Conservation (phyloP, 2,329 filamentous ascomycete genomes). For the Scorias spongiosa region DNA sequence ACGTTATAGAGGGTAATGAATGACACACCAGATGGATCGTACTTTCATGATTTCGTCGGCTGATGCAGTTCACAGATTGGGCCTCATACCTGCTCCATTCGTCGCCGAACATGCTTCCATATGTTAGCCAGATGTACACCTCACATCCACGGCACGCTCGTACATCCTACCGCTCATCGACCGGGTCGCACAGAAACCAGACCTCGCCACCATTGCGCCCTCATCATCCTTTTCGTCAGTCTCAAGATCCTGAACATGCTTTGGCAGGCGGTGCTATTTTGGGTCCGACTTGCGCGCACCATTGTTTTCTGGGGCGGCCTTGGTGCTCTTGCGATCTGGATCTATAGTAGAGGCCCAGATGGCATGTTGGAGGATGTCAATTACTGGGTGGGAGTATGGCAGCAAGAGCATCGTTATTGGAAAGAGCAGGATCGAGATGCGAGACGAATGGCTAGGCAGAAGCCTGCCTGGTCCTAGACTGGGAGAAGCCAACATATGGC, state of each 20-base stretch:
- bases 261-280: constrained; percentile 58
- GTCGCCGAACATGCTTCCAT: constrained; percentile 4
- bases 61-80: constrained; percentile 2
- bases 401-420: constrained; percentile 23
- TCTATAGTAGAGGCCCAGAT: constrained; percentile 47
- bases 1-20: background rate
- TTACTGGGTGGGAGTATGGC: constrained; percentile 23
- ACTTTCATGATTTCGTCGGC: no score
- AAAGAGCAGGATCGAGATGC: constrained; percentile 17
- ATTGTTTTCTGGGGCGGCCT: constrained; percentile 51
- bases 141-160: constrained; percentile 10
- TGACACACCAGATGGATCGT: no score
- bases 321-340: constrained; percentile 37
- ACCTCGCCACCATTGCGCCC: constrained; percentile 38
- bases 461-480: background rate
- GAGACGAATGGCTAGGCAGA: constrained; percentile 9
- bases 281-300: constrained; percentile 51
- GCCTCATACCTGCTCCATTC: constrained; percentile 1
- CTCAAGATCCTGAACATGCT: constrained; percentile 53
- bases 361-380: constrained; percentile 46
- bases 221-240: constrained; percentile 47
- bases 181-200: constrained; percentile 22
- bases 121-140: constrained; percentile 8
- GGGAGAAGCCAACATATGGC: no score
- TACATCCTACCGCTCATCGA: constrained; percentile 16